Evolutionary conservation across 2,329 filamentous ascomycete genomes (phyloP), one percentile per base, ranked within the genome.

Genomic region (Cladophialophora yegresii): DNA sequence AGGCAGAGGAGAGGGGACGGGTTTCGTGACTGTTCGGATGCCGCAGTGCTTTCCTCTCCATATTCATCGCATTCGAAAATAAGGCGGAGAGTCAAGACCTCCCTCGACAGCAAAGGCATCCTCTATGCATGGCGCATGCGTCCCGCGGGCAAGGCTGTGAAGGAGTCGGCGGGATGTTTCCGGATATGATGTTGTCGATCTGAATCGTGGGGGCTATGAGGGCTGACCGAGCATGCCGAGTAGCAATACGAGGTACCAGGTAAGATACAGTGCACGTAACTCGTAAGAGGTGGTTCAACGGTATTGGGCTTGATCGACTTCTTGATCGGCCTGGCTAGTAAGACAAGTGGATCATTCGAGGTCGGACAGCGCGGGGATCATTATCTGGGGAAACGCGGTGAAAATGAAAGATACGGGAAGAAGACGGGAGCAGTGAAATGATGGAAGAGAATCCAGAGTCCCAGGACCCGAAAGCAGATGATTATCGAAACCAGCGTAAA

Each of bases 51-150:
- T 28, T 67, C 67, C 28, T 64, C 54, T 32, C 61, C 61, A 26
- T 62, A 43, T 43, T 43, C 64, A n/a, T 65, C 62, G 58, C 67
- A 69, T 16, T 63, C 67, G 8, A 65, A 61, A 16, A 69, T 65
- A 28, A 67, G 43, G 50, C 61, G 64, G 53, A 67, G 63, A 23
- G 67, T 69, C 23, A 67, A 49, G 22, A 69, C 65, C 61, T 69
- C 67, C 23, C 61, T 58, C 30, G 65, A 67, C 45, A 59, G 67
- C 54, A 69, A 32, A 54, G 67, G 67, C 67, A 69, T 69, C 32
- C 55, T 65, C 36, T 51, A 51, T 49, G 51, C 63, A 67, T 65
- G 10, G 62, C 65, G 57, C 36, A 50, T 36, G 23, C 10, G 50
- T 49, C 7, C 51, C 50, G 43, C 54, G 26, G 28, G 30, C 51